Base-by-base conservation (phyloP, 768 basidiomycete genomes). In the Lepiota subincarnata region DNA sequence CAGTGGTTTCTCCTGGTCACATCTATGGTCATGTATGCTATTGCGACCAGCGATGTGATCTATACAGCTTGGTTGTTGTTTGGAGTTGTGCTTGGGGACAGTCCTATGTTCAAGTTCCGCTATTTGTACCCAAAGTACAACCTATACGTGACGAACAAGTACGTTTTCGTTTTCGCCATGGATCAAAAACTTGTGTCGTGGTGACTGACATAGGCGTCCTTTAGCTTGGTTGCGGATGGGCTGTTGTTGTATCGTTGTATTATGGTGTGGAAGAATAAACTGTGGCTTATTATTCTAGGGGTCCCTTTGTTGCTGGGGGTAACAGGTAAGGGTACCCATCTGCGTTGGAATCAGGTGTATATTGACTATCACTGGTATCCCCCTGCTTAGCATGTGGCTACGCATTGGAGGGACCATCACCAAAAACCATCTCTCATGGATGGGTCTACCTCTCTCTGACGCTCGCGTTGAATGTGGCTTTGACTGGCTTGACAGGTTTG, bases 61-160 rank as follows among this genome's bases (percentile, higher is more conserved):
- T 64, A 72, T 45, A 73, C 70, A 10, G 66, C 64, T 20, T 61
- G 65, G 40, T 59, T 72, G 46, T 59, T 70, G 39, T 64, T 72
- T 22, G 55, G 42, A 4, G 61, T 58, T 40, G 43, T 65, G n/a
- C 44, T 68, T 19, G 58, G 44, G 10, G 61, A 62, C 16, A 35
- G 53, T 3, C 31, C 31, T 8, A 12, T 7, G 13, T 39, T 66
- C 4, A 54, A 47, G 19, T 63, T 64, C 43, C 44, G 50, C 13
- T 51, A 61, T 24, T 39, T 69, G 20, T 61, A 66, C 19, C 68
- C 70, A 0, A 72, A 73, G 46, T 71, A 68, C 22, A 63, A 64
- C 42, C 55, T 75, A 6, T 72, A 68, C 57, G 66, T 72, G 7
- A 68, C 70, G 16, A 75, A 73, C 52, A 73, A 69, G 72, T 75